Conservation (phyloP, 306 rosid species). For the Cucumis melo region DNA sequence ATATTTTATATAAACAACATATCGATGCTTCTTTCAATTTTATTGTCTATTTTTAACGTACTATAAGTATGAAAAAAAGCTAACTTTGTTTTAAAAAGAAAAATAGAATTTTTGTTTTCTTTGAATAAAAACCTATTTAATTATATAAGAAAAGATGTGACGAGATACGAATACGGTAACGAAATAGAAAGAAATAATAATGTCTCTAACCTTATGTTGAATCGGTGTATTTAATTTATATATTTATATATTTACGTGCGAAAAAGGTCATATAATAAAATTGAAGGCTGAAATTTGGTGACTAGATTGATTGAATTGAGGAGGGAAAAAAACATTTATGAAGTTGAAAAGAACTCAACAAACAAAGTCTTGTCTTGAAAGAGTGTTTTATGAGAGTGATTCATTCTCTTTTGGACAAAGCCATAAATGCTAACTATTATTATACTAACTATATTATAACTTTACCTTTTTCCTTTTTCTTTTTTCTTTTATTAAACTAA, state of each 20-base stretch:
- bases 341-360: neutral
- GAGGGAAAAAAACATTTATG: neutral
- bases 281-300: conserved; percentile 8
- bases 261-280: conserved; percentile 1
- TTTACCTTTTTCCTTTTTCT: neutral
- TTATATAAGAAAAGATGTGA: neutral
- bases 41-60: no score
- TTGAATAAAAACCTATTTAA: no score
- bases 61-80: no score
- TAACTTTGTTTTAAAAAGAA: no score
- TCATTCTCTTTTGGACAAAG: conserved; percentile 4
- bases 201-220: neutral
- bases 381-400: neutral
- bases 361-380: conserved; percentile 6
- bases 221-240: neutral
- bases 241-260: neutral
- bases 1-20: no score
- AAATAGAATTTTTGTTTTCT: no score
- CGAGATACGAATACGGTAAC: neutral
- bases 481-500: neutral
- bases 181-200: neutral
- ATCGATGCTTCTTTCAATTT: no score
- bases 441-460: neutral
- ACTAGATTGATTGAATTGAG: neutral
- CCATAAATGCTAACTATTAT: conserved; percentile 1